phyloP scores from a whole-genome alignment of 441 rosid species.

The Gossypium gossypioides region DNA sequence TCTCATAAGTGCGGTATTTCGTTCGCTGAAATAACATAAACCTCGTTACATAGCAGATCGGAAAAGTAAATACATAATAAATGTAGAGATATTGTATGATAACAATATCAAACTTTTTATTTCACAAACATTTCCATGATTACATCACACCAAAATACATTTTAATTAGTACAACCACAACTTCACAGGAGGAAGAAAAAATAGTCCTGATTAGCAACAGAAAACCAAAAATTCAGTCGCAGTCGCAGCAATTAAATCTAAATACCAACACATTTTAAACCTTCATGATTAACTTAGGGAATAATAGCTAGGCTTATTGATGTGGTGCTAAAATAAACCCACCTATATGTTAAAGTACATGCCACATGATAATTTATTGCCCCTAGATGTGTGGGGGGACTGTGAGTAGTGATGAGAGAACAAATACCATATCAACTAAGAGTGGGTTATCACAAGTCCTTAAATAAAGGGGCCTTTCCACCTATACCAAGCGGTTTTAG shows the following conservation, averaged over 20 bases:
- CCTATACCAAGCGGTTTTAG: background rate
- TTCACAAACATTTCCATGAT: constrained; percentile 1
- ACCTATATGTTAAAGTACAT: background rate
- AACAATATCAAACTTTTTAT: background rate
- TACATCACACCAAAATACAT: background rate
- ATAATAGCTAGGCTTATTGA: background rate
- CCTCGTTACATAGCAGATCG: constrained; percentile 8
- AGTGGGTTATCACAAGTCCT: background rate
- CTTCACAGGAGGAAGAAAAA: background rate
- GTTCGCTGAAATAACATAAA: constrained; percentile 49
- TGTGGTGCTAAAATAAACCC: background rate
- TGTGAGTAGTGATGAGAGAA: background rate
- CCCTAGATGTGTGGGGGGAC: background rate
- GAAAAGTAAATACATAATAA: background rate
- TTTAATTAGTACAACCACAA: background rate
- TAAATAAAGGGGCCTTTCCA: background rate
- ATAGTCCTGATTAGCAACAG: background rate
- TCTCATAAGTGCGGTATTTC: constrained; percentile 72
- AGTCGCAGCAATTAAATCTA: background rate
- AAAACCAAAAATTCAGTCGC: background rate
- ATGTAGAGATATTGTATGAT: background rate
- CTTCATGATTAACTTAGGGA: background rate
- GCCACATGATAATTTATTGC: background rate
- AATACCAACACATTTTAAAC: background rate
- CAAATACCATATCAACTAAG: background rate